Evolutionary conservation across 805 yeast species (phyloP), one percentile per base, ranked within the genome.

Genomic region (Candida nonsorbophila): DNA sequence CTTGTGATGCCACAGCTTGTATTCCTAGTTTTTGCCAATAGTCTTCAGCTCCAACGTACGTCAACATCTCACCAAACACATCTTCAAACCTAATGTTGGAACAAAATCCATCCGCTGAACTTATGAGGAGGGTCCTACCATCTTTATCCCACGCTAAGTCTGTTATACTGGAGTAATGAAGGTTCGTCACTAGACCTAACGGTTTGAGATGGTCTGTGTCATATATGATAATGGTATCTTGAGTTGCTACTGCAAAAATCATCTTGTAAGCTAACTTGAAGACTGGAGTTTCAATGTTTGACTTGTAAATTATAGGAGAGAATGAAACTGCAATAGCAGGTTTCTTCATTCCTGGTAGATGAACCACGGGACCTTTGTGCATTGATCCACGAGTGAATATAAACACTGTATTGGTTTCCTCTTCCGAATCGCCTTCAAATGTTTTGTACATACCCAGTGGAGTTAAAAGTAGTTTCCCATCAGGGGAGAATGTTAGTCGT

Each of bases 21-120:
- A 20, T 33, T 12, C n/a, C 16, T 24, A 32, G 36, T 18, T 22
- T 24, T 7, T 18, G 20, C 10, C 7, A 7, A 18, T 18, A 7
- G 20, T 7, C 20, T 18, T 18, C 20, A 7, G 10, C 20, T 18
- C 9, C 20, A 18, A 7, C 10, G 7, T 10, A 7, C 10, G 20
- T 9, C 24, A 21, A 22, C 2, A 31, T 30, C 17, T 52, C 62
- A 1, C 95, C 95, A 19, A 85, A 62, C 8, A 74, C 64, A 3
- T 57, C 68, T 4, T 70, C 70, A 27, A 86, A 72, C 5, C 62
- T 53, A 1, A 88, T 53, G 25, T 70, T 69, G 1, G 95, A 81
- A 40, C 96, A 82, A 51, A 87, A 90, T 12, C 97, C 97, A 53
- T 92, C 98, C 0, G 94, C 83, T 0, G 96, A 84, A 5, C 94